phyloP scores from a whole-genome alignment of 2,329 filamentous ascomycete genomes.

The Gaeumannomyces tritici region DNA sequence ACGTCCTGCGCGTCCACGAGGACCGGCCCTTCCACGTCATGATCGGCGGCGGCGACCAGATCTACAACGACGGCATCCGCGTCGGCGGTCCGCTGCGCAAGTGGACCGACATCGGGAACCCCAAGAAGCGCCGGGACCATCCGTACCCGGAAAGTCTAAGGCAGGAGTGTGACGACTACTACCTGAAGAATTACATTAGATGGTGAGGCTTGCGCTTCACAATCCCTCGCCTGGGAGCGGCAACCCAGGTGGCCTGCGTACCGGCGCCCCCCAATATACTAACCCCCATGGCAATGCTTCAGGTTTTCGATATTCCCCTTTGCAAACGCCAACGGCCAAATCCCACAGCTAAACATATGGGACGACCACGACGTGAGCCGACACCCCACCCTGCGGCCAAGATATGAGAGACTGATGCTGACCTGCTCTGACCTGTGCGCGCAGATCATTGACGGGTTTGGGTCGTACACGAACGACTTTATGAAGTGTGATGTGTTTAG shows the following conservation, averaged over 20 bases:
- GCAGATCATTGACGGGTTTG: constrained; percentile 83
- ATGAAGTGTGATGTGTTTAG: constrained; percentile 75
- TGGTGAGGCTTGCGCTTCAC: constrained; percentile 40
- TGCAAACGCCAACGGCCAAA: constrained; percentile 77
- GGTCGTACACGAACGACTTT: constrained; percentile 87
- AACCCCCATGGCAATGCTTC: not conserved
- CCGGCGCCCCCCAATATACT: not conserved
- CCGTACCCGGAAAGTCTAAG: constrained; percentile 73
- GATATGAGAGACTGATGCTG: not conserved
- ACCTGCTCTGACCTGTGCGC: constrained; percentile 26
- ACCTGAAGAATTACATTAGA: constrained; percentile 78
- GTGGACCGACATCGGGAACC: constrained; percentile 81
- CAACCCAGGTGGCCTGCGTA: not conserved
- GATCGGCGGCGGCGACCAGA: constrained; percentile 89
- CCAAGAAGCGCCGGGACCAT: constrained; percentile 68
- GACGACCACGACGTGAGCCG: constrained; percentile 76
- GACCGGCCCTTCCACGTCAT: constrained; percentile 88
- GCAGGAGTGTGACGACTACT: constrained; percentile 79
- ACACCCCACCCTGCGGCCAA: not conserved
- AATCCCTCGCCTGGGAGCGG: not conserved
- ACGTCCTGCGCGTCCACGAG: constrained; percentile 75
- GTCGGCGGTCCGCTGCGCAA: constrained; percentile 69
- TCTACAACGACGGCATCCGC: constrained; percentile 91
- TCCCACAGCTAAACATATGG: constrained; percentile 95
- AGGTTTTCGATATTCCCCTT: constrained; percentile 73